Base-by-base conservation (phyloP, 2,329 filamentous ascomycete genomes). In the Metarhizium robertsii region DNA sequence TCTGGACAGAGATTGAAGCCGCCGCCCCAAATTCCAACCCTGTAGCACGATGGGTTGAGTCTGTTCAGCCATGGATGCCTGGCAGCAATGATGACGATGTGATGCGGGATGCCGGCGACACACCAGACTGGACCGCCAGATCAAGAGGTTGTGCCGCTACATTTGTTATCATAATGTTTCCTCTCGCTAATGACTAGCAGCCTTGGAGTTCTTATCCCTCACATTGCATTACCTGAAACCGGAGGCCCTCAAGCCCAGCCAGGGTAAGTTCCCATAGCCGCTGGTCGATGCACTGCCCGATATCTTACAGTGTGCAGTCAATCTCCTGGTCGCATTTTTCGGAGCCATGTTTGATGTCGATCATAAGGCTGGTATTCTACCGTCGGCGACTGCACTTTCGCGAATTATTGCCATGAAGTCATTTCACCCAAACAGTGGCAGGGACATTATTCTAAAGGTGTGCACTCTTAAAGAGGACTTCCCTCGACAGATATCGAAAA, bases 311-410 rank as follows among this genome's bases (percentile, higher is more conserved):
- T 10, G 3, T 10, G 11, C 51, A 73, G 71, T 79, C 36, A 74
- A 75, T 52, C 65, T 79, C 0, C 64, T 80, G 8, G 69, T 81
- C 30, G 69, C 71, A 40, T 84, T 83, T 68, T 84, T 84, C 55
- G 75, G 77, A 14, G 76, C 78, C 56, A 79, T 83, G 72, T 83
- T 83, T 59, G 77, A 77, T 2, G 75, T 79, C 53, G 80, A 83
- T 59, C 79, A 82, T 67, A 79, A 79, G 62, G 79, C 79, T n/a
- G 80, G 80, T 45, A 76, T 83, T 55, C 68, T 79, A 47, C 74
- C 80, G 1, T 79, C 80, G 2, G 71, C 79, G 3, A 77, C 74
- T 48, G 79, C 80, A 1, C 66, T 83, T n/a, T 70, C 71, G 1
- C 71, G 73, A 32, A 75, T 83, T 50, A 71, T 70, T 46, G 61